phyloP scores from a whole-genome alignment of 1,284 basidiomycete genomes.

The Megacollybia platyphylla region DNA sequence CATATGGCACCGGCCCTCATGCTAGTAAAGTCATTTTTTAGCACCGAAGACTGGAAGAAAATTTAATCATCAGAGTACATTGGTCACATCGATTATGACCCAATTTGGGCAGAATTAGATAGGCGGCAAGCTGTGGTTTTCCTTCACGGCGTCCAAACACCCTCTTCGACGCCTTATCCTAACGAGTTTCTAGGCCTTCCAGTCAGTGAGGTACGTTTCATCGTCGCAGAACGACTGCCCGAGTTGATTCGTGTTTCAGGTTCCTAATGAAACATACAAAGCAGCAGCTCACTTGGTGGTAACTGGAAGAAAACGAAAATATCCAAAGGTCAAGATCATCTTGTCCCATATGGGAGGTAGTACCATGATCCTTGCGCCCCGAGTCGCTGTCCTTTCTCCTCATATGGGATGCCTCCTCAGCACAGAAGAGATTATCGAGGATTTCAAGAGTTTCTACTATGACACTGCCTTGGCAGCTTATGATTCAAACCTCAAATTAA shows the following conservation, averaged over 20 bases:
- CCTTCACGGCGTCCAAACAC: constrained; percentile 54
- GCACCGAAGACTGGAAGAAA: neutral
- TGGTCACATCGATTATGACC: constrained; percentile 46
- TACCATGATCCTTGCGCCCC: constrained; percentile 44
- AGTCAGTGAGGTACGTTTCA: constrained; percentile 40
- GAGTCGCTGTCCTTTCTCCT: constrained; percentile 48
- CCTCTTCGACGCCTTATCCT: constrained; percentile 49
- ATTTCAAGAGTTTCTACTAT: constrained; percentile 59
- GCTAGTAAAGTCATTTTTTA: constrained; percentile 23
- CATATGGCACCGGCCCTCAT: constrained; percentile 35
- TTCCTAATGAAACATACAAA: constrained; percentile 69
- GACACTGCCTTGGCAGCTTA: constrained; percentile 55
- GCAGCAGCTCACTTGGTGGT: constrained; percentile 65
- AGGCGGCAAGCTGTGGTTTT: constrained; percentile 45
- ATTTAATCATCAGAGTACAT: constrained; percentile 37
- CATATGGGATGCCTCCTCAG: constrained; percentile 54
- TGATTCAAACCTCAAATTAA: constrained; percentile 31
- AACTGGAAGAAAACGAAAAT: constrained; percentile 51
- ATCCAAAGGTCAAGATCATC: constrained; percentile 43
- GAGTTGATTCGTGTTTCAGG: constrained; percentile 21
- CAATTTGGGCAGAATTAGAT: constrained; percentile 55
- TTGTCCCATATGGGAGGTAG: constrained; percentile 60
- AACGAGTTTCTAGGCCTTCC: constrained; percentile 51
- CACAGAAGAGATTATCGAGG: constrained; percentile 47
- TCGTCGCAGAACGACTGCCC: neutral